Evolutionary conservation across 257 asterid genomes (phyloP).

Genomic region (Dorcoceras hygrometricum): DNA sequence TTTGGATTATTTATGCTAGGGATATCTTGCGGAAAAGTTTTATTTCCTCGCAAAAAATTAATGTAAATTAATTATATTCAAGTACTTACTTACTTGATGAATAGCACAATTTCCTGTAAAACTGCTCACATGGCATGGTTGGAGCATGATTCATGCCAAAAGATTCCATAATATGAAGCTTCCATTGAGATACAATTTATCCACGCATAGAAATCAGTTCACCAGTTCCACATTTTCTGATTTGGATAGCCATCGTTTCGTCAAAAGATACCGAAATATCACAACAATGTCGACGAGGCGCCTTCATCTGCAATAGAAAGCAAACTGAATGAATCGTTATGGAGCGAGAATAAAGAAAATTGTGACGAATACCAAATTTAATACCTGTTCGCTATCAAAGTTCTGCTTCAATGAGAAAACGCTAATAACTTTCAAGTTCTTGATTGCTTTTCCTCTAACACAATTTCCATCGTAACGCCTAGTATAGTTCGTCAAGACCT

Average conservation of each 20-base stretch:
- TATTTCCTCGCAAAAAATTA: constrained; percentile 11
- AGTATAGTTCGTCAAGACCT: constrained; percentile 45
- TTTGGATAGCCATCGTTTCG: constrained; percentile 40
- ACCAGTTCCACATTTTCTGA: constrained; percentile 54
- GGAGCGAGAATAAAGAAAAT: constrained; percentile 3
- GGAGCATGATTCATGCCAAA: constrained; percentile 1
- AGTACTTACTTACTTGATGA: constrained; percentile 4
- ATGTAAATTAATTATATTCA: background rate
- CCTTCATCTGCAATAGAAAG: constrained; percentile 42
- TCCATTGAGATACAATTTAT: constrained; percentile 23
- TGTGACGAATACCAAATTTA: constrained; percentile 3
- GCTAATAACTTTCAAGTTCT: constrained; percentile 41
- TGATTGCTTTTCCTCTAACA: constrained; percentile 29
- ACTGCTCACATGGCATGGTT: constrained; percentile 13
- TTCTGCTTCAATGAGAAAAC: constrained; percentile 38
- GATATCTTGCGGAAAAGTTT: background rate
- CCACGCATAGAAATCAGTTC: constrained; percentile 55
- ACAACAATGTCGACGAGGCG: constrained; percentile 73
- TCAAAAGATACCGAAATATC: constrained; percentile 45
- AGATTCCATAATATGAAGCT: constrained; percentile 17
- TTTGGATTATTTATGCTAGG: background rate
- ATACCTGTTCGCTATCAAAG: constrained; percentile 51
- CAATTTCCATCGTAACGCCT: constrained; percentile 38
- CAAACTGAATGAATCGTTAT: background rate
- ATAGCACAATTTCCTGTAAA: constrained; percentile 13